Evolutionary conservation across 2,329 filamentous ascomycete genomes (phyloP).

Genomic region (Geosmithia flava): DNA sequence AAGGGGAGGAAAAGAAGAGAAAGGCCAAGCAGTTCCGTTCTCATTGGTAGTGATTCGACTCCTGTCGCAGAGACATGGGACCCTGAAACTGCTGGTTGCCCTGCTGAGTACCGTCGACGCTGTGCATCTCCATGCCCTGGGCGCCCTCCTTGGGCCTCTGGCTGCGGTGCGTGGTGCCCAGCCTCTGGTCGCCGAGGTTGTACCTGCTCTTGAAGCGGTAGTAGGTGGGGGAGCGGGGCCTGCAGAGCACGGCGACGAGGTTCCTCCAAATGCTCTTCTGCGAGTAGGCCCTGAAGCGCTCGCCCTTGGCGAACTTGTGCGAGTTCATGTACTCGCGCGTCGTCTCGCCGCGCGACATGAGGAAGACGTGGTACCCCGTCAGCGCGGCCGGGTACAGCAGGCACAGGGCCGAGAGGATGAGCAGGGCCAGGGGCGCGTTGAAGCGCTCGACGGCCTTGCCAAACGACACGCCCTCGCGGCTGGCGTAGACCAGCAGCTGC

Average conservation of each 20-base stretch:
- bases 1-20: background rate
- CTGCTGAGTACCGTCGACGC: constrained; percentile 26
- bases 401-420: constrained; percentile 66
- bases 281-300: constrained; percentile 82
- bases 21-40: background rate
- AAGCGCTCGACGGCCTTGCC: constrained; percentile 54
- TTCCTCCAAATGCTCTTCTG: constrained; percentile 67
- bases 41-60: background rate
- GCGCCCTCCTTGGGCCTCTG: constrained; percentile 32
- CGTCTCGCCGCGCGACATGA: constrained; percentile 84
- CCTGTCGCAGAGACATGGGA: constrained; percentile 25
- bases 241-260: constrained; percentile 67
- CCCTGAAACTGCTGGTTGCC: constrained; percentile 36
- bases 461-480: constrained; percentile 54
- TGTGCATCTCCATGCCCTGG: constrained; percentile 62
- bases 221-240: constrained; percentile 79
- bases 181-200: constrained; percentile 70
- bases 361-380: constrained; percentile 79
- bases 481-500: constrained; percentile 65
- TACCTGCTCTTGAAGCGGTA: constrained; percentile 74
- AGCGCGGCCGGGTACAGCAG: constrained; percentile 74
- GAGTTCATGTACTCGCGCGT: constrained; percentile 93
- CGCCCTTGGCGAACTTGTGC: constrained; percentile 86
- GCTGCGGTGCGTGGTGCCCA: constrained; percentile 40
- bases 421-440: constrained; percentile 76